Conservation (phyloP, 805 yeast species). For the Geotrichum ghanense region DNA sequence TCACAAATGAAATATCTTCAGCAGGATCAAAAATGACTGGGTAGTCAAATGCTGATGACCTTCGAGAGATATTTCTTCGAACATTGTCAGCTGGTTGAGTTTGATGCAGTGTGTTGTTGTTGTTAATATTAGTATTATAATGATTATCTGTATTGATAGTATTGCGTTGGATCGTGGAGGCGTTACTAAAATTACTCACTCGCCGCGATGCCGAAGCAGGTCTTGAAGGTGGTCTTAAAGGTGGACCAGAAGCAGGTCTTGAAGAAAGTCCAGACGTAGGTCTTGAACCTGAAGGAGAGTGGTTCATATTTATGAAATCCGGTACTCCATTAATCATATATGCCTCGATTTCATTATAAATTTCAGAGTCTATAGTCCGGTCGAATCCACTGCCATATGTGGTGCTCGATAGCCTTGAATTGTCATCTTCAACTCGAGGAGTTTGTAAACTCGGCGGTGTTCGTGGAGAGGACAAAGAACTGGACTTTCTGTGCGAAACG, state of each 20-base stretch:
- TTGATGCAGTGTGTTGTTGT: too few species aligned
- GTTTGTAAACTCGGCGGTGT: not conserved
- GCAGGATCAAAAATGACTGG: not conserved
- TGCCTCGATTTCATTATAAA: not conserved
- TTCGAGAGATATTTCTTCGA: too few species aligned
- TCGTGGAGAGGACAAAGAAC: not conserved
- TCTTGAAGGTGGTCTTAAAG: too few species aligned
- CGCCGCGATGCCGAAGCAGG: too few species aligned
- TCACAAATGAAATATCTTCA: not conserved
- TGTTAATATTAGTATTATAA: too few species aligned
- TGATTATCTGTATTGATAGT: too few species aligned
- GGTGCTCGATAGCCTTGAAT: too few species aligned
- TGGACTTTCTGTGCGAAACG: not conserved
- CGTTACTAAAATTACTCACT: too few species aligned
- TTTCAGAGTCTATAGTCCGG: not conserved
- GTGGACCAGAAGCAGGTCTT: too few species aligned
- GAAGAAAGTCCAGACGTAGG: too few species aligned
- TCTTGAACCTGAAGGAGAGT: not conserved
- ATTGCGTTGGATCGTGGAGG: too few species aligned
- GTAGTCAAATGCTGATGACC: not conserved
- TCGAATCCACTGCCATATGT: not conserved
- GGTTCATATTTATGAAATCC: not conserved
- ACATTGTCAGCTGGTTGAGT: too few species aligned
- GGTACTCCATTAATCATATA: not conserved
- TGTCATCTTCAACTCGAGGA: not conserved